Evolutionary conservation across 768 basidiomycete species (phyloP), one percentile per base, ranked within the genome.

Genomic region (Termitomyces eurrhizus): DNA sequence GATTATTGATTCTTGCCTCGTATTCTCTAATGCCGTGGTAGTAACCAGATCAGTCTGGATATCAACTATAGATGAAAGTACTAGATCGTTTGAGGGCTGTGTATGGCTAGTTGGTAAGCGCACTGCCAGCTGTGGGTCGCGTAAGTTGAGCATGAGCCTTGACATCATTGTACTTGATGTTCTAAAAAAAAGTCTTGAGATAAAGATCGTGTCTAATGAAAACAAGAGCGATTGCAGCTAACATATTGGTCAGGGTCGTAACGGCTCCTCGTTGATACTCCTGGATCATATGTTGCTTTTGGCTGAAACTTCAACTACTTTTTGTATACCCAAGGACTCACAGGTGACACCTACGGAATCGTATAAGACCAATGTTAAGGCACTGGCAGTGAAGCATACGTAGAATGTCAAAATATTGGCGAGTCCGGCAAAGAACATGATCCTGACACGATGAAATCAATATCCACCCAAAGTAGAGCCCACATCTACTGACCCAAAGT

Each of bases 81-180:
- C 44, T 4, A 64, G 58, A 59, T 61, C 5, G 14, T 16, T 55
- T 7, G 59, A 55, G 32, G 11, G 52, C 60, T 49, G n/a, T 52
- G 12, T 55, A 61, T 35, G 52, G 56, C 26, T 58, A 6, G 33
- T 48, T 29, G 39, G 56, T 24, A 46, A 32, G 3, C 24, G 42
- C 32, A 16, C 44, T 12, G 55, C n/a, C 26, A 73, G 46, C 44
- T 63, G 59, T 51, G 71, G 72, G 57, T 74, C 65, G n/a, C 73
- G 70, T 2, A 74, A 59, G 61, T 74, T 73, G 16, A 74, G 64
- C 64, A 73, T 69, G 60, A 74, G 69, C 32, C 73, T 67, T 9
- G 72, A 70, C 51, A 70, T 66, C 69, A 72, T 70, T 16, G 67
- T 67, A 4, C 72, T 73, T 52, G 73, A 72, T 18, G 69, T 62